Evolutionary conservation across 352 stramenopile genomes (phyloP).

Genomic region (Peronospora tabacina): DNA sequence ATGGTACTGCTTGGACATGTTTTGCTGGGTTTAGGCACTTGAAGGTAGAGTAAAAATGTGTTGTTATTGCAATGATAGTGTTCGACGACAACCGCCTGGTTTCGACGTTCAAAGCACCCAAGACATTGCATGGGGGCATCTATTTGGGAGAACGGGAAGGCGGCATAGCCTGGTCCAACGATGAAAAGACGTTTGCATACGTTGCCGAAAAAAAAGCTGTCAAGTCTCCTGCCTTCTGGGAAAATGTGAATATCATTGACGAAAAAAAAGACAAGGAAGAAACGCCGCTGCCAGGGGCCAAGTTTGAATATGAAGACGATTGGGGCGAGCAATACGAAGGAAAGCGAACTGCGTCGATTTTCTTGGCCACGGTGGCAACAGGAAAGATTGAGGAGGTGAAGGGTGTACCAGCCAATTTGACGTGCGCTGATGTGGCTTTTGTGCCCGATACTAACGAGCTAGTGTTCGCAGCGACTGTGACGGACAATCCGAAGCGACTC

Average conservation of each 20-base stretch:
- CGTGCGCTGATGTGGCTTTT: constrained; percentile 62
- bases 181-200: constrained; percentile 68
- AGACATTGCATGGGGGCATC: constrained; percentile 58
- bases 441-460: constrained; percentile 45
- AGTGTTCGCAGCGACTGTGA: constrained; percentile 59
- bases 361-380: constrained; percentile 51
- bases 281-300: constrained; percentile 28
- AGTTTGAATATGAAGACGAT: constrained; percentile 72
- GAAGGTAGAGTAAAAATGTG: constrained; percentile 1
- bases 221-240: constrained; percentile 45
- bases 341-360: constrained; percentile 61
- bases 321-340: constrained; percentile 83
- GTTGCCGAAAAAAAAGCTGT: constrained; percentile 57
- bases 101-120: constrained; percentile 52
- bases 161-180: constrained; percentile 62
- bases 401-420: constrained; percentile 45
- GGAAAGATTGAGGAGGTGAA: constrained; percentile 59
- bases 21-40: not conserved
- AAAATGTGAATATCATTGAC: constrained; percentile 46
- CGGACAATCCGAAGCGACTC: constrained; percentile 44
- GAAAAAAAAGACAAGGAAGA: constrained; percentile 21
- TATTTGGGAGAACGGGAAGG: constrained; percentile 69
- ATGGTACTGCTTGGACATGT: constrained; percentile 8
- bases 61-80: constrained; percentile 20
- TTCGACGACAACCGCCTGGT: constrained; percentile 36